A percentile compares a stretch with the other conserved stretches of the same genome.
phyloP scores from a whole-genome alignment of 306 rosid genomes.

The Vicia faba region DNA sequence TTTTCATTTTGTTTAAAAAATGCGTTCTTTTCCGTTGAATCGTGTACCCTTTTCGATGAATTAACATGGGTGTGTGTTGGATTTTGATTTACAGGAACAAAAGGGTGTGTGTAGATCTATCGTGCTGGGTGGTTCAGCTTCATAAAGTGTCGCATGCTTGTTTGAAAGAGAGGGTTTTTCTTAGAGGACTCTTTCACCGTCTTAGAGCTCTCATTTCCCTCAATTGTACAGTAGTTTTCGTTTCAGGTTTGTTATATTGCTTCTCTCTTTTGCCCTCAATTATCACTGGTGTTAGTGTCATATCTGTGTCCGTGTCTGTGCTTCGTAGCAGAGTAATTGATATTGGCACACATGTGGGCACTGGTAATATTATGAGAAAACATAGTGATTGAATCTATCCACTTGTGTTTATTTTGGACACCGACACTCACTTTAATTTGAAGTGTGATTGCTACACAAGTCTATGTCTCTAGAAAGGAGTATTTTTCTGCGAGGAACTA shows the following conservation, averaged over 20 bases:
- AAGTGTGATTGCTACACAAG: neutral
- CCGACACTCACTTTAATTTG: neutral
- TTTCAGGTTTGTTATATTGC: constrained; percentile 54
- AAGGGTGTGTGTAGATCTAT: constrained; percentile 78
- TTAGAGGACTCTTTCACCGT: constrained; percentile 76
- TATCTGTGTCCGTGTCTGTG: too few species aligned
- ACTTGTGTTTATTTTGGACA: neutral
- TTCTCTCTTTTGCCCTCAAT: too few species aligned
- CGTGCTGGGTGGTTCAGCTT: constrained; percentile 88
- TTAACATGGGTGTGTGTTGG: constrained; percentile 29
- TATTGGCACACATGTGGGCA: too few species aligned
- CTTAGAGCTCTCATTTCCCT: constrained; percentile 78
- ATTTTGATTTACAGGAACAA: constrained; percentile 64
- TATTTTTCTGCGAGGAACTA: constrained; percentile 9
- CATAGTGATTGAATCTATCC: too few species aligned
- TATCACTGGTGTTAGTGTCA: too few species aligned
- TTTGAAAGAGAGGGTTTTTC: constrained; percentile 57
- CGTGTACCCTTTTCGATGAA: constrained; percentile 9
- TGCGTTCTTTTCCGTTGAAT: neutral
- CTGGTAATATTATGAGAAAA: too few species aligned
- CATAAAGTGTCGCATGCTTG: constrained; percentile 56
- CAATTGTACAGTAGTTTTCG: constrained; percentile 69
- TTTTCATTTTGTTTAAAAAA: neutral
- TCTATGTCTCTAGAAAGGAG: neutral
- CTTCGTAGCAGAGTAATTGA: too few species aligned